phyloP scores from a whole-genome alignment of 2,329 filamentous ascomycete species.

The Albophoma yamanashiensis region DNA sequence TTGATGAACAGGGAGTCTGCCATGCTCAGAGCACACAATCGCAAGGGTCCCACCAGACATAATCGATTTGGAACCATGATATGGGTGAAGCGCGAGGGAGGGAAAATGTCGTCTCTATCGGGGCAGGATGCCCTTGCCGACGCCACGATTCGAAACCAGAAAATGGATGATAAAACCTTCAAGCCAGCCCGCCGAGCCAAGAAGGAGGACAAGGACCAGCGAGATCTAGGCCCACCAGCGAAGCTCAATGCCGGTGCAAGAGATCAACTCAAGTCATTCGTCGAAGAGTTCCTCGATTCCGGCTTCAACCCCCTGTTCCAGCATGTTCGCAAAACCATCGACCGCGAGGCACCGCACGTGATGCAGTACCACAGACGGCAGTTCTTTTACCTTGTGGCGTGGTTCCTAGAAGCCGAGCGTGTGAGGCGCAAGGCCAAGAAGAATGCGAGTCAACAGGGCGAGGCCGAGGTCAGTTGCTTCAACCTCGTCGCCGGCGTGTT shows the following conservation, averaged over 20 bases:
- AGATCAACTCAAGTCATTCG: constrained; percentile 68
- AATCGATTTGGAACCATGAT: constrained; percentile 96
- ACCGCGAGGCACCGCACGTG: constrained; percentile 77
- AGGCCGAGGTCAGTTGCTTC: constrained; percentile 61
- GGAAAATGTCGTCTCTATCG: constrained; percentile 75
- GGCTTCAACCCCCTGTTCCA: constrained; percentile 88
- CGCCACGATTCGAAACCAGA: constrained; percentile 61
- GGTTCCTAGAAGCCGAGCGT: constrained; percentile 85
- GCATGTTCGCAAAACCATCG: constrained; percentile 79
- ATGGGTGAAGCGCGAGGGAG: constrained; percentile 82
- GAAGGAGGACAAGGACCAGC: constrained; percentile 51
- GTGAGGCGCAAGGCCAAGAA: constrained; percentile 54
- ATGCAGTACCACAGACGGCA: constrained; percentile 68
- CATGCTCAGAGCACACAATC: constrained; percentile 69
- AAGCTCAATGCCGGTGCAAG: constrained; percentile 63
- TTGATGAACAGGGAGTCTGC: constrained; percentile 74
- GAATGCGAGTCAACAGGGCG: constrained; percentile 30
- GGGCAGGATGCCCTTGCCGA: constrained; percentile 78
- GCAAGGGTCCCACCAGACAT: constrained; percentile 73
- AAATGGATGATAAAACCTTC: constrained; percentile 91
- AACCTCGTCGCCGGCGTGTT: constrained; percentile 80
- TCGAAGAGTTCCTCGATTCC: constrained; percentile 88
- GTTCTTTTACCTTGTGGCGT: constrained; percentile 85
- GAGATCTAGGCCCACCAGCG: constrained; percentile 67
- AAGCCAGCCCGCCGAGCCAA: constrained; percentile 61